Conservation (phyloP, 2,329 filamentous ascomycete species). For the Immersiporthe knoxdaviesiana region DNA sequence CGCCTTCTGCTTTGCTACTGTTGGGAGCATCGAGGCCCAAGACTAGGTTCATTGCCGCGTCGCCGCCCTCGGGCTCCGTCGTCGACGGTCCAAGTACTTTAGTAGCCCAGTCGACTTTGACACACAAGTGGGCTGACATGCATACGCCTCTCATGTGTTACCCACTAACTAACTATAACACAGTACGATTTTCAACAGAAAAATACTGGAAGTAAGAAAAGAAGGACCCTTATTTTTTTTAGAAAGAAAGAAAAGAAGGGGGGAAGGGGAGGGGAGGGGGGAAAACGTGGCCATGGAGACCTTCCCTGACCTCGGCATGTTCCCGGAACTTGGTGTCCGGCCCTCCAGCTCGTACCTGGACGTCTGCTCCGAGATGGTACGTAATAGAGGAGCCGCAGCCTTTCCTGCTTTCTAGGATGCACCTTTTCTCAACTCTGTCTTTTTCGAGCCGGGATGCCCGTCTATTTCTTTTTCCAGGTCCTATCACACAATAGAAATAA, state of each 20-base stretch:
- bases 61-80: background rate
- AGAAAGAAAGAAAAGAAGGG: background rate
- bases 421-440: background rate
- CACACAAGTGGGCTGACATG: conserved; percentile 10
- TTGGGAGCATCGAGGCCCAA: background rate
- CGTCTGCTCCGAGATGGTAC: conserved; percentile 23
- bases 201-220: background rate
- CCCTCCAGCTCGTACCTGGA: conserved; percentile 14
- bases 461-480: background rate
- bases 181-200: background rate
- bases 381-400: conserved; percentile 14
- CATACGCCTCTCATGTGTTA: background rate
- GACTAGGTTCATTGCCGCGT: conserved; percentile 3
- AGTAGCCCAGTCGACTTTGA: conserved; percentile 2
- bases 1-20: background rate
- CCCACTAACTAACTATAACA: background rate
- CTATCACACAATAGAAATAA: background rate
- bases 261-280: too few species aligned
- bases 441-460: background rate
- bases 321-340: conserved; percentile 20
- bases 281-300: conserved; percentile 25
- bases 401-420: background rate
- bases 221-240: conserved; percentile 23
- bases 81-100: background rate
- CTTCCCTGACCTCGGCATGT: conserved; percentile 19